Evolutionary conservation across 345 rosid genomes (phyloP).

Genomic region (Cardamine resedifolia): DNA sequence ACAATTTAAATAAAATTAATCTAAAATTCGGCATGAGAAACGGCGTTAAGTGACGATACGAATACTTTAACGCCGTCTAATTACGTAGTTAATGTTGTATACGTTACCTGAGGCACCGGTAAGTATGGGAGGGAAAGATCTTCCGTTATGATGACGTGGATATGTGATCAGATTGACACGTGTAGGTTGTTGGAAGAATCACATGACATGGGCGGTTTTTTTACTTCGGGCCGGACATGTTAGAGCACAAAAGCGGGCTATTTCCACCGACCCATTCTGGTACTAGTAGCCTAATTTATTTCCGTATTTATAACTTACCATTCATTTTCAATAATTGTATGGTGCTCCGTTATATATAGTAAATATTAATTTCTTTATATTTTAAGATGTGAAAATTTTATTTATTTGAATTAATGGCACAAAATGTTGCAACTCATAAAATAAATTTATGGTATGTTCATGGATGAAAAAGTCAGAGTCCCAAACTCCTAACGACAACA

Average conservation of each 20-base stretch:
- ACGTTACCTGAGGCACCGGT: conserved; percentile 36
- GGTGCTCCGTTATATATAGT: not conserved
- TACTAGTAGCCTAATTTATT: not conserved
- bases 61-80: conserved; percentile 23
- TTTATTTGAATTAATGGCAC: not conserved
- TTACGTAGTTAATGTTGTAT: conserved; percentile 30
- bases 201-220: conserved; percentile 33
- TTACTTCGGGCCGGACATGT: conserved; percentile 21
- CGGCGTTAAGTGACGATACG: conserved; percentile 35
- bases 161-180: not conserved
- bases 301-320: not conserved
- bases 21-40: not conserved
- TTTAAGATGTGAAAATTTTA: not conserved
- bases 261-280: conserved; percentile 24
- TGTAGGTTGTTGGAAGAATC: conserved; percentile 35
- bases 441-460: not conserved
- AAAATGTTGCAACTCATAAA: not conserved
- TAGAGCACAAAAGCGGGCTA: conserved; percentile 16
- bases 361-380: not conserved
- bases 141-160: conserved; percentile 19
- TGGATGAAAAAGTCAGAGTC: not conserved
- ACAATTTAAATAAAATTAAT: not conserved
- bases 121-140: conserved; percentile 27
- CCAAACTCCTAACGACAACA: not conserved
- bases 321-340: not conserved